Evolutionary conservation across 2,329 filamentous ascomycete species (phyloP), one percentile per base, ranked within the genome.

Genomic region (Coniochaeta ligniaria): DNA sequence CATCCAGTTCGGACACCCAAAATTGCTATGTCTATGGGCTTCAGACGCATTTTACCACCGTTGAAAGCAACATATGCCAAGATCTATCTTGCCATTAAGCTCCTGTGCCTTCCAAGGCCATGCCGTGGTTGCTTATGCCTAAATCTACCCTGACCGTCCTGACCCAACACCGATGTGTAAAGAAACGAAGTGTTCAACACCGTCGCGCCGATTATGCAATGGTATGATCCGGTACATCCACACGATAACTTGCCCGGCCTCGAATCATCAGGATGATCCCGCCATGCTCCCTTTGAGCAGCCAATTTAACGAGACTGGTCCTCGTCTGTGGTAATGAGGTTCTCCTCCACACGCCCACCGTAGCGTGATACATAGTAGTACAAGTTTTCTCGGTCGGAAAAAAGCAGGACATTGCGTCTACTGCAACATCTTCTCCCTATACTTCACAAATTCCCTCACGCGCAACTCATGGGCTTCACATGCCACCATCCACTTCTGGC

Each of bases 381-480:
- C 47, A 52, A 8, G 47, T 52, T 11, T 52, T 28, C 2, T 31
- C 17, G 14, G 24, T 31, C 24, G 47, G 17, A 31, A 52, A 52
- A 31, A 8, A 31, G 5, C 47, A 52, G 47, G 24, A 31, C 26
- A 28, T 28, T n/a, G 11, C 26, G 24, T 56, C 56, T 58, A 58
- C 36, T 58, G 56, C 22, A 58, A 78, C 75, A 74, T 69, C 61
- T 72, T 76, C 43, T 76, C 73, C 61, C 76, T 73, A 62, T 77
- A 76, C 31, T 70, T 77, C 71, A 81, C 76, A 67, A 86, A 89
- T 64, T 84, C 81, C 64, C 79, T 76, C 60, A 91, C 74, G 11
- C 81, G 80, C 60, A 77, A 71, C 61, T 83, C 80, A 68, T 92
- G 89, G 62, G 79, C 79, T 50, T 84, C 80, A 62, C 82, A 84